Percentiles rank a stretch among this genome's conserved stretches.
Conservation (phyloP, 257 asterid genomes). For the Lycium barbarum region DNA sequence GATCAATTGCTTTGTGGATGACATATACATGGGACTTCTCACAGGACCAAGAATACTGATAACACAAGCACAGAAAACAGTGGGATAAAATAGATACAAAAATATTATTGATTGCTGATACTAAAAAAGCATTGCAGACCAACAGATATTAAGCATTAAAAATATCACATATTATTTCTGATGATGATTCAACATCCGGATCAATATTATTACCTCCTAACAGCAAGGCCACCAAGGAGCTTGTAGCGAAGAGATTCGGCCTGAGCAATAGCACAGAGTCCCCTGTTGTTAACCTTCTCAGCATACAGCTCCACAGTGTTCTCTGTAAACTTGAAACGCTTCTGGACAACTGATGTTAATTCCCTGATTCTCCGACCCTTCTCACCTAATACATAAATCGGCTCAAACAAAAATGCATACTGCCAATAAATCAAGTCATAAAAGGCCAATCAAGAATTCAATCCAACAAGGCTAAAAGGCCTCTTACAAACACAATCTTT, state of each 20-base stretch:
- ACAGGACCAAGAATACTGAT: not conserved
- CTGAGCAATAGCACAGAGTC: slow-evolving; percentile 65
- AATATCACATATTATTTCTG: too few relatives aligned
- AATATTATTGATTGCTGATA: not conserved
- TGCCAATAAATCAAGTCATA: not conserved
- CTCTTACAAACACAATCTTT: not conserved
- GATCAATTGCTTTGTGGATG: slow-evolving; percentile 41
- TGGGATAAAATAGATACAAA: not conserved
- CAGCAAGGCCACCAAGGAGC: slow-evolving; percentile 66
- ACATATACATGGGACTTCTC: slow-evolving; percentile 18
- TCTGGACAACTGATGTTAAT: slow-evolving; percentile 68
- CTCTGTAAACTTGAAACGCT: slow-evolving; percentile 68
- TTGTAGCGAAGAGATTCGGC: slow-evolving; percentile 68
- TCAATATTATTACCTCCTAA: slow-evolving; percentile 47
- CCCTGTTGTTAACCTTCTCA: slow-evolving; percentile 62
- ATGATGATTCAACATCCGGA: not conserved
- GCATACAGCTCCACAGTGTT: slow-evolving; percentile 51
- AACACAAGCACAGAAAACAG: not conserved
- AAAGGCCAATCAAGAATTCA: not conserved
- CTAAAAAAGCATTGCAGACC: not conserved
- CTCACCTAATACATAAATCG: slow-evolving; percentile 47
- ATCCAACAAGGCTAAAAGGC: not conserved
- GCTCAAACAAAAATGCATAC: not conserved
- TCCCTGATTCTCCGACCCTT: slow-evolving; percentile 76
- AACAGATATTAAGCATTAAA: not conserved